Base-by-base conservation (phyloP, 495 filamentous ascomycete species). In the Penicillium coffeae region DNA sequence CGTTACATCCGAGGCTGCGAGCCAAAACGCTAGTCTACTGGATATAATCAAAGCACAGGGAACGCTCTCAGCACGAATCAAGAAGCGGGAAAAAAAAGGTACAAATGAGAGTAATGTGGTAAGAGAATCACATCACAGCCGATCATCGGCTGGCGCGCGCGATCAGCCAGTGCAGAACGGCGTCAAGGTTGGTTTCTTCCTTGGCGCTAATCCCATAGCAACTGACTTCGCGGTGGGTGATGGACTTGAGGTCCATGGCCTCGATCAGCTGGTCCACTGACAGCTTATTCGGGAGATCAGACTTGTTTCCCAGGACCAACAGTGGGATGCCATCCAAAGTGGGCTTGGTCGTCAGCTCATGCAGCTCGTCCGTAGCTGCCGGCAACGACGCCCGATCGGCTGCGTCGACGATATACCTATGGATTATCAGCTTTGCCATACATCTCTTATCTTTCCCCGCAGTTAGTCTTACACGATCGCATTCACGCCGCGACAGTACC, bases 141-240 rank as follows among this genome's bases (percentile, higher is more conserved):
- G 6, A 14, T 65, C 44, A 71, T 53, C 68, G 60, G 67, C 81
- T 88, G 48, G 91, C 82, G 47, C 87, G 84, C 42, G 89, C 91
- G 69, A 98, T 90, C 65, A 98, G 72, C 92, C 94, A 98, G 62
- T 96, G 88, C 60, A 98, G 69, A 32, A 98, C 93, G 4, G 91
- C 93, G 66, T 98, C 93, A 54, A 98, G 80, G 69, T 98, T 98
- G 25, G 92, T 96, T 71, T 98, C 93, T 64, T 98, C 92, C 64
- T 96, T 96, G 32, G 92, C 93, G 59, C 90, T 95, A 71, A 98
- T 97, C 44, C 93, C 91, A 68, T 97, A 98, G 74, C 93, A 98
- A 77, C 89, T 95, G 56, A 98, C 92, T 68, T 98, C 93, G 22
- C 93, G 88, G 60, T 88, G 86, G 34, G 86, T 87, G 62, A 98